phyloP scores from a whole-genome alignment of 257 asterid genomes.

The Marsdenia floribunda region DNA sequence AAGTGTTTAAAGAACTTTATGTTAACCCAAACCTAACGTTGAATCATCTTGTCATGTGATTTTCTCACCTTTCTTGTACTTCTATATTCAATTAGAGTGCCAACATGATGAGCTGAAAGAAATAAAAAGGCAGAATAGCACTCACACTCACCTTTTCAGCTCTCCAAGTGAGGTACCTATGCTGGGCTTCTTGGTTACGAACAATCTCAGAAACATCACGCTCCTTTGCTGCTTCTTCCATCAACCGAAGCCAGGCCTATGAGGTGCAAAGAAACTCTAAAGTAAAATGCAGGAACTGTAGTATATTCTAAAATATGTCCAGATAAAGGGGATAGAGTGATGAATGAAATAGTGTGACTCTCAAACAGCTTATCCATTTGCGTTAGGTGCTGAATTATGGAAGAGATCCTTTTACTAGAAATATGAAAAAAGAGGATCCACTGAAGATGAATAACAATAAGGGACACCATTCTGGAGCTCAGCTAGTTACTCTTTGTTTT shows the following conservation, averaged over 20 bases:
- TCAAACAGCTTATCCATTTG: slow-evolving; percentile 8
- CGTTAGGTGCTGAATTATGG: background rate
- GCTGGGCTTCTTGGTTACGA: slow-evolving; percentile 63
- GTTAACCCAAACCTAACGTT: too few relatives aligned
- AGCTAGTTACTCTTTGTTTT: background rate
- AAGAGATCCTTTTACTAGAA: background rate
- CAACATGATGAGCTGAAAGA: background rate
- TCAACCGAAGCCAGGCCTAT: slow-evolving; percentile 75
- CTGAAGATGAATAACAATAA: background rate
- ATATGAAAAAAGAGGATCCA: background rate
- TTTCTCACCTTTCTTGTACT: background rate
- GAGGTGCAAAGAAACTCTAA: background rate
- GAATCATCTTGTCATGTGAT: background rate
- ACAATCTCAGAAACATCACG: slow-evolving; percentile 35
- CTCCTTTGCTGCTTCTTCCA: slow-evolving; percentile 51
- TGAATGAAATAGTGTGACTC: background rate
- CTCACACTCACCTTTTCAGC: slow-evolving; percentile 55
- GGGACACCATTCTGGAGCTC: background rate
- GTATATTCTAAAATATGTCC: background rate
- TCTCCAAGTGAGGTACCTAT: slow-evolving; percentile 81
- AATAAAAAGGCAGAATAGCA: background rate
- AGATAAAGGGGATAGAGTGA: background rate
- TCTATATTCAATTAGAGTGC: background rate
- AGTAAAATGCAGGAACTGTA: background rate
- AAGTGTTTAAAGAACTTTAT: background rate